Conservation (phyloP, 176 grass and related monocot species). For the Ampelocalamus luodianensis region DNA sequence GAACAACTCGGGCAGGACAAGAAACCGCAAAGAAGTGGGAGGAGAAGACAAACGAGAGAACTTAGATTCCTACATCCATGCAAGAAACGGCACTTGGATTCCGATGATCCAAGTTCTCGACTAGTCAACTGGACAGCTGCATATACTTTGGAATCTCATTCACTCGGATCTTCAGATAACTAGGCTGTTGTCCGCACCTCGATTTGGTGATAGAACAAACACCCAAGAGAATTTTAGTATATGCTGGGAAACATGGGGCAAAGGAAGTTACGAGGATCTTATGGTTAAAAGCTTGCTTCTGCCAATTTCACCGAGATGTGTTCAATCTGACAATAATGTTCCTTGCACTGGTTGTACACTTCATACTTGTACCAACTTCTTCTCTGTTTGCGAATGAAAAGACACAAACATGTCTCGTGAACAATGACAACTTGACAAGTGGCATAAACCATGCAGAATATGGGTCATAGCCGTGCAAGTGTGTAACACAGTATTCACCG, state of each 20-base stretch:
- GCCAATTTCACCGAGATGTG: background rate
- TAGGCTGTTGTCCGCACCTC: background rate
- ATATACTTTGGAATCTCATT: constrained; percentile 30
- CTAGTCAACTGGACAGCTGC: background rate
- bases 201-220: background rate
- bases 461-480: background rate
- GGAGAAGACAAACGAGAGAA: background rate
- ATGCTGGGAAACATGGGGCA: too few species aligned
- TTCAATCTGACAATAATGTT: background rate
- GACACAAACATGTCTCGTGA: background rate
- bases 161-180: background rate
- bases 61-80: constrained; percentile 30
- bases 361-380: background rate
- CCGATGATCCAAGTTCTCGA: background rate
- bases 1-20: background rate
- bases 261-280: too few species aligned
- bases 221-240: too few species aligned
- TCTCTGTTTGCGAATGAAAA: background rate
- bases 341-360: too few species aligned
- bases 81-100: constrained; percentile 20
- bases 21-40: background rate
- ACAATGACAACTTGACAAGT: too few species aligned
- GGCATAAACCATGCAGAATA: too few species aligned
- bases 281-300: background rate
- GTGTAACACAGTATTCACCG: background rate